Conservation (phyloP, 2,329 filamentous ascomycete species). For the Penicillium sp. region DNA sequence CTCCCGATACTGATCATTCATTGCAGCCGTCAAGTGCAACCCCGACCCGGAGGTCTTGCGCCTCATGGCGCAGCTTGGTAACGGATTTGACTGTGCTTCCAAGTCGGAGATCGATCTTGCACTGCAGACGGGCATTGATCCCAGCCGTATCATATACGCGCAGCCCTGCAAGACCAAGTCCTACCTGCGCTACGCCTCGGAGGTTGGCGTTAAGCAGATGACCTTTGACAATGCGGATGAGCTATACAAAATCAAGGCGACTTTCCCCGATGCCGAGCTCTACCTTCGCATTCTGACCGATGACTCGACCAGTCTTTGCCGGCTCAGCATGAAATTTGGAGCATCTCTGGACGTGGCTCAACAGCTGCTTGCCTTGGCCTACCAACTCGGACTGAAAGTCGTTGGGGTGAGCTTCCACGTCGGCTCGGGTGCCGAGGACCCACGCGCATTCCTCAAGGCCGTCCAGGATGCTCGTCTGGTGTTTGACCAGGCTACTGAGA, state of each 20-base stretch:
- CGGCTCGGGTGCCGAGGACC: slow-evolving; percentile 90
- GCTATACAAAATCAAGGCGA: slow-evolving; percentile 92
- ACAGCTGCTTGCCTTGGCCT: slow-evolving; percentile 71
- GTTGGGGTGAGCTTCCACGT: slow-evolving; percentile 98
- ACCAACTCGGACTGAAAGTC: slow-evolving; percentile 77
- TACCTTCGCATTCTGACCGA: slow-evolving; percentile 94
- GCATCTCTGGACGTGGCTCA: slow-evolving; percentile 77
- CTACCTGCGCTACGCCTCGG: slow-evolving; percentile 84
- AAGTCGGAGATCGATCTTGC: slow-evolving; percentile 96
- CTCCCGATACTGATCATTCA: neutral
- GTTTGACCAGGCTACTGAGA: slow-evolving; percentile 72
- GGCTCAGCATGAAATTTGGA: slow-evolving; percentile 94
- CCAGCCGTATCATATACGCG: slow-evolving; percentile 93
- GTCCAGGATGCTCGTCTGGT: slow-evolving; percentile 82
- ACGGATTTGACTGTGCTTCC: slow-evolving; percentile 96
- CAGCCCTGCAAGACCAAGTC: slow-evolving; percentile 99
- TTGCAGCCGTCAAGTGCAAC: slow-evolving; percentile 92
- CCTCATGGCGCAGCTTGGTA: slow-evolving; percentile 80
- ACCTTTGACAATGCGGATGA: slow-evolving; percentile 98
- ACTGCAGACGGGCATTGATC: slow-evolving; percentile 72
- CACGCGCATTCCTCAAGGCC: slow-evolving; percentile 82
- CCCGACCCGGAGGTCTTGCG: slow-evolving; percentile 83
- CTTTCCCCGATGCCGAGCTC: slow-evolving; percentile 82
- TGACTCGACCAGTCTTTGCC: slow-evolving; percentile 89
- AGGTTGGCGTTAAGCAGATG: slow-evolving; percentile 89